A percentile compares a stretch with the other conserved stretches of the same genome.
These are phyloP conservation scores for Tubosaeta sp. DNA, from an alignment of 768 basidiomycete species.

Conservation along the genomic window DNA sequence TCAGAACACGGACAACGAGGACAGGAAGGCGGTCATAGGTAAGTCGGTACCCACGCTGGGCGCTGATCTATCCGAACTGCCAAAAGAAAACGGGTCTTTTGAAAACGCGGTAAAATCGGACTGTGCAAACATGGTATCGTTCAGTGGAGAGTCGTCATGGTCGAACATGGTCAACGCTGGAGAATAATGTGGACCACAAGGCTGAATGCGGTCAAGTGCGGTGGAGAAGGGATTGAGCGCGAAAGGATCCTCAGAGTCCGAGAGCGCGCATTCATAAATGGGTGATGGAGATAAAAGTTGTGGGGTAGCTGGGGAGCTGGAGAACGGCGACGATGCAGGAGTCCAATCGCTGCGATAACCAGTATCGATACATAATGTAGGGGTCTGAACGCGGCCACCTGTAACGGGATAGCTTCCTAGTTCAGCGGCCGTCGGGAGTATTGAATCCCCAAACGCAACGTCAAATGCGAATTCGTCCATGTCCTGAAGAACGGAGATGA, in stretches of 20 bases:
- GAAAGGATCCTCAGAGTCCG: constrained; percentile 22
- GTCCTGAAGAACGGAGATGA: constrained; percentile 16
- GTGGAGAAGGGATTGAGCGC: constrained; percentile 16
- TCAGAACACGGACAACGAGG: constrained; percentile 30
- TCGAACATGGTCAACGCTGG: constrained; percentile 18
- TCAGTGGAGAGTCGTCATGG: constrained; percentile 9
- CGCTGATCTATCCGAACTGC: constrained; percentile 20
- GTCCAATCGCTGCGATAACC: constrained; percentile 39
- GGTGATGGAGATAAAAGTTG: constrained; percentile 32
- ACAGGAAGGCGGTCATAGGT: constrained; percentile 31
- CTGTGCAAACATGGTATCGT: constrained; percentile 14
- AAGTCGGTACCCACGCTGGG: constrained; percentile 23
- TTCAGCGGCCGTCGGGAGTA: constrained; percentile 13
- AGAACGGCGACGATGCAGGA: constrained; percentile 39
- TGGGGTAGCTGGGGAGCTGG: constrained; percentile 43
- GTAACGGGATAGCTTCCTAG: constrained; percentile 23
- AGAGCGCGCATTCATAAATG: constrained; percentile 18
- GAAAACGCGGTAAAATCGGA: constrained; percentile 20
- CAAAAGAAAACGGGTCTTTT: constrained; percentile 24
- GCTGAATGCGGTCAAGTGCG: constrained; percentile 7
- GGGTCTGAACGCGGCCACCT: constrained; percentile 23
- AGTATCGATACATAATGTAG: constrained; percentile 39
- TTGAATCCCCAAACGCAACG: constrained; percentile 27
- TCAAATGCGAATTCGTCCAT: constrained; percentile 30
- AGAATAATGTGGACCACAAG: constrained; percentile 19